A percentile compares a stretch with the other conserved stretches of the same genome.
Conservation (phyloP, 2,329 filamentous ascomycete species). For the Teratosphaeria epicoccoides region DNA sequence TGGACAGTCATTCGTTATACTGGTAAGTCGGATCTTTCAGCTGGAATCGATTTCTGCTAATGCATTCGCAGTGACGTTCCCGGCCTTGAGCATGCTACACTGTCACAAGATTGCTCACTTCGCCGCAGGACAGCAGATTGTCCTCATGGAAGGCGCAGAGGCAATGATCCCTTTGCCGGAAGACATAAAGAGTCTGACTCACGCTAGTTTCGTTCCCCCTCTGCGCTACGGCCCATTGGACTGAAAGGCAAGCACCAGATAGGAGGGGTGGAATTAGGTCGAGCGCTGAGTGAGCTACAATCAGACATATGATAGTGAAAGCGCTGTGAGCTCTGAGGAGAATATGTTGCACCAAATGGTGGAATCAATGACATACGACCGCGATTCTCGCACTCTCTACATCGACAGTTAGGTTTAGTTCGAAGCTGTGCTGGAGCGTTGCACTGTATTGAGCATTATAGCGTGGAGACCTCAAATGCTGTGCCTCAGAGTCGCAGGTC, state of each 20-base stretch:
- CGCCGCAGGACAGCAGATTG: not conserved
- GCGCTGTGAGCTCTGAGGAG: not conserved
- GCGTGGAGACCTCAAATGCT: not conserved
- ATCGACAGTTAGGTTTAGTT: not conserved
- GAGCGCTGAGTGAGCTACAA: not conserved
- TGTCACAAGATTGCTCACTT: not conserved
- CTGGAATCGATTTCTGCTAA: not conserved
- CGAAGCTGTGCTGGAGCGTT: not conserved
- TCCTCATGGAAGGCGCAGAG: not conserved
- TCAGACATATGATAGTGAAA: not conserved
- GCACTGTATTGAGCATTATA: not conserved
- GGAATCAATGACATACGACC: not conserved
- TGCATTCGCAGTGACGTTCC: not conserved
- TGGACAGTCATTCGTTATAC: not conserved
- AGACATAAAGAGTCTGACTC: not conserved
- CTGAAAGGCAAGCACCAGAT: not conserved
- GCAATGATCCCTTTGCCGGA: not conserved
- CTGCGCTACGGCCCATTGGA: not conserved
- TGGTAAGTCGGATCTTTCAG: not conserved
- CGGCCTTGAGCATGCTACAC: not conserved
- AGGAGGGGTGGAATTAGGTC: not conserved
- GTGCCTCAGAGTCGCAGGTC: not conserved
- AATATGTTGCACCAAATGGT: not conserved
- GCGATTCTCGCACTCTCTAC: not conserved
- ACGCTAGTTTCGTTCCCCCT: not conserved